Conservation (phyloP, 768 basidiomycete genomes). For the Cystobasidium ongulense region DNA sequence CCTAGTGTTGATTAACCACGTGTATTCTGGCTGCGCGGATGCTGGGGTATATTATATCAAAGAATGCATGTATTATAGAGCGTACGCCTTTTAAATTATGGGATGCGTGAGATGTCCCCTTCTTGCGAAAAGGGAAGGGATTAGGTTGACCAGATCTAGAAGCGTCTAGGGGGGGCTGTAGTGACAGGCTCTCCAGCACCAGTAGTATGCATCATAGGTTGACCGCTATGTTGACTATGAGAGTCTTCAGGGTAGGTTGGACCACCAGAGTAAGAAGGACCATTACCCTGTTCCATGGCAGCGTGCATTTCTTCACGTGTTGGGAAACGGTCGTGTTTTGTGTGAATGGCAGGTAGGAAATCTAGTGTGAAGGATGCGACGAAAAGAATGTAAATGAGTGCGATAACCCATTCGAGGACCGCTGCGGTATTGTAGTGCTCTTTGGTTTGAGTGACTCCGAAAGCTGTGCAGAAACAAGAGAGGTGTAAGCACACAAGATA, state of each 20-base stretch:
- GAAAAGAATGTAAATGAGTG: constrained; percentile 65
- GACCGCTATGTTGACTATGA: background rate
- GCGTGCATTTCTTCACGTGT: constrained; percentile 11
- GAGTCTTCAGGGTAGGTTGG: constrained; percentile 6
- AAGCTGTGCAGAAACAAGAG: constrained; percentile 41
- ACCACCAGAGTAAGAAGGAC: constrained; percentile 1
- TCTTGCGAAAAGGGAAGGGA: no score
- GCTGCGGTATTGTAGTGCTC: constrained; percentile 45
- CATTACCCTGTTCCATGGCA: constrained; percentile 2
- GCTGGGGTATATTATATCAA: no score
- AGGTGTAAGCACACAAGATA: no score
- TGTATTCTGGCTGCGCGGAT: no score
- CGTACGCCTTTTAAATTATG: no score
- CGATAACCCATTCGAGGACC: constrained; percentile 67
- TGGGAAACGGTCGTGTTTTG: constrained; percentile 27
- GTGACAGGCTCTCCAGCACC: background rate
- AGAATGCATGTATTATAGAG: no score
- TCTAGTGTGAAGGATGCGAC: constrained; percentile 66
- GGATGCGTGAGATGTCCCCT: no score
- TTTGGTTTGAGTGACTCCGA: constrained; percentile 47
- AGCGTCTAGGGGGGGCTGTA: constrained; percentile 3
- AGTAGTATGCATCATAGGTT: background rate
- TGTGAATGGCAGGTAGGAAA: constrained; percentile 31
- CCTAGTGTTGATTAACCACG: no score
- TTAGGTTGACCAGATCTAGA: background rate